Evolutionary conservation across 257 asterid genomes (phyloP).

Genomic region (Nicotiana paniculata): DNA sequence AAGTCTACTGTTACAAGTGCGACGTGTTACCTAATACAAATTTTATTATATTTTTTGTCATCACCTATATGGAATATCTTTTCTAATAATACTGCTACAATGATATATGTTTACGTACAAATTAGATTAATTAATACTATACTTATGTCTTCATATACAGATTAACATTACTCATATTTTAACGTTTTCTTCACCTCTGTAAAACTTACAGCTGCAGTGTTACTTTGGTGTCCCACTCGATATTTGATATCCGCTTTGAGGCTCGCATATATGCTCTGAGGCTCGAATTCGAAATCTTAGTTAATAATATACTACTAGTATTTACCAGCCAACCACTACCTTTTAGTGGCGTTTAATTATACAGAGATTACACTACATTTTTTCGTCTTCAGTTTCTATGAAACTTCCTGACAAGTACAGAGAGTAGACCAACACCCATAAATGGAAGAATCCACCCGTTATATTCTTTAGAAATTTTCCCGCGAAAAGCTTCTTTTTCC

Average conservation of each 20-base stretch:
- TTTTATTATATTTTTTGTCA: not conserved
- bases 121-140: not conserved
- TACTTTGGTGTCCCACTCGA: too few relatives aligned
- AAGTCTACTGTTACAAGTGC: not conserved
- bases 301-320: too few relatives aligned
- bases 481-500: not conserved
- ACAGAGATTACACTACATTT: too few relatives aligned
- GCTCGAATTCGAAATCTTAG: rapidly evolving
- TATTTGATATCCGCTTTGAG: too few relatives aligned
- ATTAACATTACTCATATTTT: too few relatives aligned
- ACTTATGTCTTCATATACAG: not conserved
- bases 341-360: too few relatives aligned
- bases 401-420: not conserved
- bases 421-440: not conserved
- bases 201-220: too few relatives aligned
- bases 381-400: not conserved
- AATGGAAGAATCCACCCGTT: not conserved
- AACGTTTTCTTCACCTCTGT: too few relatives aligned
- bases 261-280: too few relatives aligned
- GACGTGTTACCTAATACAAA: not conserved
- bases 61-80: not conserved
- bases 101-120: not conserved
- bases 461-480: not conserved
- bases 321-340: too few relatives aligned
- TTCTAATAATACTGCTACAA: not conserved